Percentiles rank a stretch among this genome's conserved stretches.
Evolutionary conservation across 305 asterid genomes (phyloP).

Genomic region (Solanum chacoense): DNA sequence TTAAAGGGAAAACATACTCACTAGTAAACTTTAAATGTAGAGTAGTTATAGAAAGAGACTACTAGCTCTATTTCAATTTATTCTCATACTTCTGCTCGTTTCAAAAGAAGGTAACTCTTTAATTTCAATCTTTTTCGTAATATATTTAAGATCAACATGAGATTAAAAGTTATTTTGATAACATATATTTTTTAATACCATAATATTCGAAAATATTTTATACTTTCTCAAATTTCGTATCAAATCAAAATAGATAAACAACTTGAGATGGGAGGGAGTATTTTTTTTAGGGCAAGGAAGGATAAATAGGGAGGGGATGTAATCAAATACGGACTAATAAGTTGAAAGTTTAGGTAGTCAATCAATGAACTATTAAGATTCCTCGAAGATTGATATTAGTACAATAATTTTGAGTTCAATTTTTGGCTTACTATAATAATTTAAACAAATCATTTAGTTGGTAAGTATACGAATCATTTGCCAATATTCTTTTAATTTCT

Average conservation of each 20-base stretch:
- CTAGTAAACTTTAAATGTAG: background rate
- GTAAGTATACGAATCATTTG: background rate
- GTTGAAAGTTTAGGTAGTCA: background rate
- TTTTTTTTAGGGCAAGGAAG: background rate
- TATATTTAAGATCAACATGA: too few species aligned
- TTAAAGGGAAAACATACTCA: background rate
- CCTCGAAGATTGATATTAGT: background rate
- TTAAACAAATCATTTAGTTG: background rate
- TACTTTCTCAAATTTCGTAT: background rate
- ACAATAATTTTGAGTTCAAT: background rate
- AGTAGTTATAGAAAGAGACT: background rate
- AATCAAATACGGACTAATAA: background rate
- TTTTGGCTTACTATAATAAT: background rate
- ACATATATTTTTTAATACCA: too few species aligned
- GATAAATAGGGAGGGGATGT: background rate
- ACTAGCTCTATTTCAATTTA: background rate
- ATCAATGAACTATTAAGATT: background rate
- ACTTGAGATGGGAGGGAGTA: background rate
- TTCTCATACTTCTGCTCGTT: background rate
- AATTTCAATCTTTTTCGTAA: background rate
- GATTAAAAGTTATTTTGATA: too few species aligned
- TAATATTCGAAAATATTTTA: too few species aligned
- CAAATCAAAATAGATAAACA: too few species aligned
- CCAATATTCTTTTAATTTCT: background rate
- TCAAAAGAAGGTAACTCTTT: background rate